Conservation (phyloP, 1,284 basidiomycete genomes). For the Somion occarium region DNA sequence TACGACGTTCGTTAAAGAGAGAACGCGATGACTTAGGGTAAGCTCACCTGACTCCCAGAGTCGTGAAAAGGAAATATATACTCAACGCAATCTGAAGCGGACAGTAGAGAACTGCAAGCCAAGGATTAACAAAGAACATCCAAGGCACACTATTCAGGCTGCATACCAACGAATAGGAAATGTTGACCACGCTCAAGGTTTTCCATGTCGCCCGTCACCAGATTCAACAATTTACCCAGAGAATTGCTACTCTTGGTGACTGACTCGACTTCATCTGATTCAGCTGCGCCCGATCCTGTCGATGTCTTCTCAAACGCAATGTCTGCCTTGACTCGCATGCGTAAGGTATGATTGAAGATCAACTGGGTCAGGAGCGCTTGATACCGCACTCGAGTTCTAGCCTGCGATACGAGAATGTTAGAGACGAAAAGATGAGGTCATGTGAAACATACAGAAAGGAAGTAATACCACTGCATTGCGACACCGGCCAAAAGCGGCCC, state of each 20-base stretch:
- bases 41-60: conserved; percentile 39
- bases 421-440: background rate
- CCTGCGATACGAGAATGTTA: background rate
- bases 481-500: conserved; percentile 43
- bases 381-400: background rate
- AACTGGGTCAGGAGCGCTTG: conserved; percentile 5
- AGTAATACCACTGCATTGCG: conserved; percentile 34
- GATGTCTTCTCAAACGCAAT: background rate
- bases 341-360: conserved; percentile 3
- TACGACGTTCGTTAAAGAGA: conserved; percentile 9
- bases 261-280: conserved; percentile 5
- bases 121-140: too few relatives aligned
- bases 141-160: too few relatives aligned
- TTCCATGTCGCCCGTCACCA: conserved; percentile 29
- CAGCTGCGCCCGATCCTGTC: background rate
- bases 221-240: conserved; percentile 43
- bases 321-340: conserved; percentile 4
- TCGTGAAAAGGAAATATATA: conserved; percentile 36
- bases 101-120: conserved; percentile 21
- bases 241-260: conserved; percentile 16
- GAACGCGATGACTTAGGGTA: background rate
- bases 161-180: conserved; percentile 23
- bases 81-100: conserved; percentile 33
- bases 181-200: conserved; percentile 28
- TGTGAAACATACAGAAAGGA: conserved; percentile 20